A percentile compares a stretch with the other conserved stretches of the same genome.
Conservation (phyloP, 257 asterid genomes). For the Verbena officinalis region DNA sequence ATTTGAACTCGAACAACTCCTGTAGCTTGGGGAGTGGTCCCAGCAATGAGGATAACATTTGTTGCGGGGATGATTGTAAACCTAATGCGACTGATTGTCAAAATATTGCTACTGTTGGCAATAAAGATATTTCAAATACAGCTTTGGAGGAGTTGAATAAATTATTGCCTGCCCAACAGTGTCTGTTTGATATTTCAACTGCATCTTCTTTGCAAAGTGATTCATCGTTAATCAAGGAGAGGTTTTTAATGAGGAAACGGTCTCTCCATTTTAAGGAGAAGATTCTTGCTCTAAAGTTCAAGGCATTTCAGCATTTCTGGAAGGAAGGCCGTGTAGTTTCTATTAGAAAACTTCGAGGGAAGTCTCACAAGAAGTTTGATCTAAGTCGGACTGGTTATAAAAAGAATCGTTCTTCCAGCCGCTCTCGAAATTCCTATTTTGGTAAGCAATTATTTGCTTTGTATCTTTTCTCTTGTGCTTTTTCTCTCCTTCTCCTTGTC, state of each 20-base stretch:
- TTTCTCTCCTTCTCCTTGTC: background rate
- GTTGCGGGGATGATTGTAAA: conserved; percentile 26
- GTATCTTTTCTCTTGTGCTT: conserved; percentile 11
- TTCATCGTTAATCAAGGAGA: conserved; percentile 45
- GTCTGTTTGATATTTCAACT: conserved; percentile 46
- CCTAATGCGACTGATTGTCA: conserved; percentile 25
- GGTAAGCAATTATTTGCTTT: conserved; percentile 48
- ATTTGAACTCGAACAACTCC: conserved; percentile 34
- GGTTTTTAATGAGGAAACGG: conserved; percentile 47
- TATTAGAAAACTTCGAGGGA: conserved; percentile 55
- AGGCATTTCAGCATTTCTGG: conserved; percentile 81
- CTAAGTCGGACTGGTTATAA: conserved; percentile 51
- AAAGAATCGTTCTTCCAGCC: conserved; percentile 65
- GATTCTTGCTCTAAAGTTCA: conserved; percentile 64
- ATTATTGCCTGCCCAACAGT: conserved; percentile 49
- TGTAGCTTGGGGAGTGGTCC: conserved; percentile 31
- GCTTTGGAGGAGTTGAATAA: conserved; percentile 63
- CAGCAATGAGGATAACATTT: conserved; percentile 34
- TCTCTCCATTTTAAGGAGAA: conserved; percentile 66
- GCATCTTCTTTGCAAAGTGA: conserved; percentile 38
- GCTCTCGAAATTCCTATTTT: conserved; percentile 48
- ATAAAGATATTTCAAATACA: conserved; percentile 42
- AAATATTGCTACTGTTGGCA: conserved; percentile 29
- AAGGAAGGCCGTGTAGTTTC: conserved; percentile 72
- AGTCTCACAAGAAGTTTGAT: conserved; percentile 81